Percentiles rank a stretch among this genome's conserved stretches.
These are phyloP conservation scores for Gossypium schwendimanii DNA, from an alignment of 441 rosid genomes.

Conservation along the genomic window DNA sequence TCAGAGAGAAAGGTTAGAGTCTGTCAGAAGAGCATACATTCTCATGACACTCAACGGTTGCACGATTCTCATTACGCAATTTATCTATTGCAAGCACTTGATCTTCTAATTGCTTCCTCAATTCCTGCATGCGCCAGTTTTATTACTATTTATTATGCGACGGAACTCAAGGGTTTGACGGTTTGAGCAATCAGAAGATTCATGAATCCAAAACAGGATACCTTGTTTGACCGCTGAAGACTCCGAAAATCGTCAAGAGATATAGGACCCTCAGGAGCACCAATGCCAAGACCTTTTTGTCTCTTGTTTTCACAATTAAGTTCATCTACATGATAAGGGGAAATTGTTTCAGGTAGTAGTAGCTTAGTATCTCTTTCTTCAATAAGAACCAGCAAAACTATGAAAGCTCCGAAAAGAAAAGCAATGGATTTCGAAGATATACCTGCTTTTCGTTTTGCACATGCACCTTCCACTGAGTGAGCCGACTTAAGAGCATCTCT, in stretches of 20 bases:
- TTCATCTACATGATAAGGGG: constrained; percentile 44
- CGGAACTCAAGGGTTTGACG: neutral
- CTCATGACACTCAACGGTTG: constrained; percentile 49
- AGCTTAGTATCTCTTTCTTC: neutral
- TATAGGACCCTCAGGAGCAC: constrained; percentile 92
- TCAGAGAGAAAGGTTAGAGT: neutral
- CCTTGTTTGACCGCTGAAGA: constrained; percentile 88
- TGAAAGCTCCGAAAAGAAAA: no score
- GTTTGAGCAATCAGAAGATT: constrained; percentile 9
- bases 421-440: neutral
- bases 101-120: constrained; percentile 84
- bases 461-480: constrained; percentile 26
- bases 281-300: constrained; percentile 74
- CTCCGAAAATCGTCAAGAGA: constrained; percentile 94
- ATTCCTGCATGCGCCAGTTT: constrained; percentile 43
- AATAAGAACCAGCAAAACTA: neutral
- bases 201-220: constrained; percentile 23
- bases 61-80: constrained; percentile 50
- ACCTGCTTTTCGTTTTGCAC: constrained; percentile 76
- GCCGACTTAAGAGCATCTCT: constrained; percentile 45
- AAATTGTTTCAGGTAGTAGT: neutral
- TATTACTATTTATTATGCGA: neutral
- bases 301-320: constrained; percentile 55
- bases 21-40: constrained; percentile 37
- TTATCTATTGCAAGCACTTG: constrained; percentile 66